Evolutionary conservation across 306 rosid genomes (phyloP), one percentile per base, ranked within the genome.

Genomic region (Ochetophila trinervis): DNA sequence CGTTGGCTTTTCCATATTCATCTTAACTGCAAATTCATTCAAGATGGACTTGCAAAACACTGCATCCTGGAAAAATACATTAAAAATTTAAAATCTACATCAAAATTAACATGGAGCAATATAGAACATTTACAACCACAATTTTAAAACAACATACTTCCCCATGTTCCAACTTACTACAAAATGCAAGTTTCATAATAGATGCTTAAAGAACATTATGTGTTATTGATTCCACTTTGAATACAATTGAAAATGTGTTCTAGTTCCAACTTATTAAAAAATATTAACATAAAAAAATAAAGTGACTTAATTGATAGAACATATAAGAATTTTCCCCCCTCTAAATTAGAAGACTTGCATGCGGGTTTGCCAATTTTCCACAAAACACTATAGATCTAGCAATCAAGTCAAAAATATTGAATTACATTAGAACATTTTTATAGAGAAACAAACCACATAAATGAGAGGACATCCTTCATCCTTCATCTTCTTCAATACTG

Each of bases 1-100:
- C 4, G 65, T 62, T 37, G 88, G 84, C 53, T 3, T 53, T 32
- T 62, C 64, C 14, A 74, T 37, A 35, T 61, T 65, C 86, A 81
- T 58, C 76, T 89, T 89, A 3, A 5, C 24, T 36, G 83, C 82
- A 75, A 66, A 86, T 53, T 86, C 96, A 44, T 83, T 51, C n/a
- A 89, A 35, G 50, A 80, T 73, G 20, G 66, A 30, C 77, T 86
- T 89, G 76, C 80, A 86, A 42, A 79, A 63, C 37, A 64, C 21
- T 20, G 61, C 53, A 76, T 69, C 57, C 87, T 89, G 74, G 2
- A 78, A 70, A 58, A 67, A 0, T 17, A 19, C 19, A 23, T 44
- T 53, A 45, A 71, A 12, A n/a, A n/a, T 44, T 27, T 16, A 24
- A 44, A n/a, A 49, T 30, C 18, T 50, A 3, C 53, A 17, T 49